Evolutionary conservation across 1,284 basidiomycete species (phyloP).

Genomic region (Sporisorium sorghi): DNA sequence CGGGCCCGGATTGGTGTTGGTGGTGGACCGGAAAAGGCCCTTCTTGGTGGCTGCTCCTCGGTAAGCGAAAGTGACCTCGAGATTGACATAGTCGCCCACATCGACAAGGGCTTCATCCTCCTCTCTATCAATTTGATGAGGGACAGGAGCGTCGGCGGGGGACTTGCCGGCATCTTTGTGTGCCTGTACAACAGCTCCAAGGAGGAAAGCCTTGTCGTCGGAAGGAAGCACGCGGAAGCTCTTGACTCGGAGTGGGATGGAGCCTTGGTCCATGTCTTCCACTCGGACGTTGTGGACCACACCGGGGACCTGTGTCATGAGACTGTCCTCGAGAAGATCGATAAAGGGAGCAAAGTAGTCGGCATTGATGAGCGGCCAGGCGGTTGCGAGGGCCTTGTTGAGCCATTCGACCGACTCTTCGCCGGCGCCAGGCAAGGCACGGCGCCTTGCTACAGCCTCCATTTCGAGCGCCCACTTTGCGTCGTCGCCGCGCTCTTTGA

Average conservation of each 20-base stretch:
- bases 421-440: constrained; percentile 13
- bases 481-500: constrained; percentile 38
- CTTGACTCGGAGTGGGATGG: constrained; percentile 56
- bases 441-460: constrained; percentile 30
- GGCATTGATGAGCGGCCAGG: constrained; percentile 63
- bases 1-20: constrained; percentile 21
- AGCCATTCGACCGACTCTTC: constrained; percentile 65
- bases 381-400: constrained; percentile 56
- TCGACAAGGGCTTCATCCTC: constrained; percentile 43
- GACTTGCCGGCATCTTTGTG: constrained; percentile 33
- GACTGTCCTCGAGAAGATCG: constrained; percentile 65
- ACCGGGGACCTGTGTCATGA: constrained; percentile 65
- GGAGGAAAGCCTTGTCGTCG: constrained; percentile 45
- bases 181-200: constrained; percentile 33
- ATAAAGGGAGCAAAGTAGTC: constrained; percentile 64
- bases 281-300: constrained; percentile 63
- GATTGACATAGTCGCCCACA: constrained; percentile 59
- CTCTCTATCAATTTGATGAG: constrained; percentile 10
- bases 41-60: constrained; percentile 46
- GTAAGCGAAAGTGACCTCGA: constrained; percentile 62
- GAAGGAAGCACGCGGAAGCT: constrained; percentile 53
- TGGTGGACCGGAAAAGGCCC: constrained; percentile 28
- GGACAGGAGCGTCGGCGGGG: neutral
- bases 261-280: constrained; percentile 64
- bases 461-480: constrained; percentile 45